Evolutionary conservation across 345 rosid genomes (phyloP).

Genomic region (Citrus inodora): DNA sequence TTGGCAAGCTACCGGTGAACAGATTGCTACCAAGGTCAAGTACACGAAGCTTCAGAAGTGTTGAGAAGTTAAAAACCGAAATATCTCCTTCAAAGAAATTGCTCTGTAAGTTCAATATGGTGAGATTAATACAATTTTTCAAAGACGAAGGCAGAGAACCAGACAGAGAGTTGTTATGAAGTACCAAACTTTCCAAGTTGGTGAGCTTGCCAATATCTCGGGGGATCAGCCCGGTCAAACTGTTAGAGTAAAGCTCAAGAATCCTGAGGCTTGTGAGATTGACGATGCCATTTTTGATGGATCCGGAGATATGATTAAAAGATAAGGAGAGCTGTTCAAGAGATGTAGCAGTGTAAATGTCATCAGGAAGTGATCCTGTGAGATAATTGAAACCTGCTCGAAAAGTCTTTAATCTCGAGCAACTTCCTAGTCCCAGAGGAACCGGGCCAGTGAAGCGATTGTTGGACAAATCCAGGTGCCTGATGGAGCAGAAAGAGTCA

Average conservation of each 20-base stretch:
- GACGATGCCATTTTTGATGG: background rate
- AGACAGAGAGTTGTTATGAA: slow-evolving; percentile 1
- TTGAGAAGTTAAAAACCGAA: slow-evolving; percentile 13
- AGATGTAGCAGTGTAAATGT: background rate
- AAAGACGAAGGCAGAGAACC: slow-evolving; percentile 13
- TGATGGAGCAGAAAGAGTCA: background rate
- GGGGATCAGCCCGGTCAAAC: slow-evolving; percentile 5
- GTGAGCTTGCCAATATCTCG: slow-evolving; percentile 13
- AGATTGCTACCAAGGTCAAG: slow-evolving; percentile 11
- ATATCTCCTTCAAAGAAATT: slow-evolving; percentile 9
- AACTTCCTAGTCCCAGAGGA: slow-evolving; percentile 6
- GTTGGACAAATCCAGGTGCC: slow-evolving; percentile 11
- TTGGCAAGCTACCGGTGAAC: slow-evolving; percentile 9
- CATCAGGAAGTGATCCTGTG: slow-evolving; percentile 1
- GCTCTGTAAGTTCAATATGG: background rate
- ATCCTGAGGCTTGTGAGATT: background rate
- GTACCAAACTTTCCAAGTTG: background rate
- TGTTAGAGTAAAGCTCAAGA: slow-evolving; percentile 8
- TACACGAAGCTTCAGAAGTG: background rate
- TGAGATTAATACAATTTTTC: slow-evolving; percentile 10
- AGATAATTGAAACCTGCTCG: slow-evolving; percentile 18
- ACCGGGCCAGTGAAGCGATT: background rate
- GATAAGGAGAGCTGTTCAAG: slow-evolving; percentile 5
- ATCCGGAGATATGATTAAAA: background rate
- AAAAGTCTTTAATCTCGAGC: background rate